These are phyloP conservation scores for Suillus clintonianus DNA, from an alignment of 768 basidiomycete genomes.

Conservation along the genomic window DNA sequence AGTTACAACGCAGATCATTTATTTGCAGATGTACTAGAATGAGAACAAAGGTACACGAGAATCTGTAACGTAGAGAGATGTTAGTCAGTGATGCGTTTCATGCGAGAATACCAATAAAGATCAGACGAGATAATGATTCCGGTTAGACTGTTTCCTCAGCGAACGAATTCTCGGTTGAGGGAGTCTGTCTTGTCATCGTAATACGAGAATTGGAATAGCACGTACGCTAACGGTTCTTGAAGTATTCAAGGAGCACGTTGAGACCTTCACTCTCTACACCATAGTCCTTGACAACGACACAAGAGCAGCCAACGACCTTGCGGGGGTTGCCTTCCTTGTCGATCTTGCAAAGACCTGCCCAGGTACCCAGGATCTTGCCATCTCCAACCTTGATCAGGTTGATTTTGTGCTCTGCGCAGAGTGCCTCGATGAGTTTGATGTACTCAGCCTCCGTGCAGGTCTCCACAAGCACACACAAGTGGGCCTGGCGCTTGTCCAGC, in stretches of 20 bases:
- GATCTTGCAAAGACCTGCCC: conserved; percentile 99
- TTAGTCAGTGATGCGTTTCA: conserved; percentile 3
- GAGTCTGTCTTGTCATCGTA: conserved; percentile 89
- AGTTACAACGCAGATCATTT: background rate
- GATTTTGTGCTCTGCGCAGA: conserved; percentile 99
- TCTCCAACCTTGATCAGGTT: conserved; percentile 99
- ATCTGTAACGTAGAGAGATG: background rate
- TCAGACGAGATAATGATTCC: conserved; percentile 87
- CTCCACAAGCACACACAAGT: conserved; percentile 98
- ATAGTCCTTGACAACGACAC: conserved; percentile 98
- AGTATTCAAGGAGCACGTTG: conserved; percentile 92
- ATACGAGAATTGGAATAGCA: conserved; percentile 12
- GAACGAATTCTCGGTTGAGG: conserved; percentile 79
- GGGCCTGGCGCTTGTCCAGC: conserved; percentile 97
- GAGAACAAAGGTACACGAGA: background rate
- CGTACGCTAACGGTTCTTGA: conserved; percentile 84
- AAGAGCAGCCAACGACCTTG: conserved; percentile 91
- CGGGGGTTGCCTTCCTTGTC: conserved; percentile 98
- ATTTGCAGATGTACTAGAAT: background rate
- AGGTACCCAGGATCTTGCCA: conserved; percentile 95
- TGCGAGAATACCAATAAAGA: conserved; percentile 16
- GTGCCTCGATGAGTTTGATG: conserved; percentile 99
- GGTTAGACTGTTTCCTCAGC: conserved; percentile 81
- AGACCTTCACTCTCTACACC: conserved; percentile 94
- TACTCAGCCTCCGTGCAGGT: conserved; percentile 99